phyloP scores from a whole-genome alignment of 345 rosid genomes.

The Bruguiera gymnorhiza region DNA sequence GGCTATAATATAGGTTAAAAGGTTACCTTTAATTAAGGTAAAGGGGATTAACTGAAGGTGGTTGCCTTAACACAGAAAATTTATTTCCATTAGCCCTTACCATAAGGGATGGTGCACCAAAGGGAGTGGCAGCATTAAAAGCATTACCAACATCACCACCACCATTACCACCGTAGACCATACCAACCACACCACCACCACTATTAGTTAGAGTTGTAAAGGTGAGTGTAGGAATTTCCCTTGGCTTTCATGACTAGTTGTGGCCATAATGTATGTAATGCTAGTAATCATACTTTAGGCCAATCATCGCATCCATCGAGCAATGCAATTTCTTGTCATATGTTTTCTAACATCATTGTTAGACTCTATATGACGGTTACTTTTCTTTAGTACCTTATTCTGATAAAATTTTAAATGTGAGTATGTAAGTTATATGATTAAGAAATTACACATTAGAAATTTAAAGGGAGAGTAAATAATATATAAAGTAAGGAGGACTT shows the following conservation, averaged over 20 bases:
- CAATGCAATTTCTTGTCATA: constrained; percentile 99
- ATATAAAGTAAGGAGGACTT: too few species aligned
- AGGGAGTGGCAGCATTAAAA: not conserved
- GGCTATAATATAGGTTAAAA: not conserved
- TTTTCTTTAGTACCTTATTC: constrained; percentile 72
- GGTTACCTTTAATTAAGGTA: constrained; percentile 53
- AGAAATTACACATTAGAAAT: too few species aligned
- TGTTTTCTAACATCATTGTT: constrained; percentile 83
- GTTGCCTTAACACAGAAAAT: constrained; percentile 43
- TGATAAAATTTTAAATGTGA: too few species aligned
- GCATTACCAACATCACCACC: constrained; percentile 20
- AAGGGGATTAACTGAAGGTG: constrained; percentile 59
- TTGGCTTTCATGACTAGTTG: constrained; percentile 99
- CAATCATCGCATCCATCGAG: constrained; percentile 79
- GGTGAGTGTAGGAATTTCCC: constrained; percentile 72
- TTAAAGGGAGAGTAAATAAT: too few species aligned
- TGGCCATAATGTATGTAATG: constrained; percentile 99
- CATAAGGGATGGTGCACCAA: constrained; percentile 28
- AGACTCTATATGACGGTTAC: constrained; percentile 87
- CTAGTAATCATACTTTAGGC: constrained; percentile 83
- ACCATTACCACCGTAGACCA: not conserved
- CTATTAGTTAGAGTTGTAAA: constrained; percentile 17
- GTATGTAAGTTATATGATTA: too few species aligned
- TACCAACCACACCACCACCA: constrained; percentile 7
- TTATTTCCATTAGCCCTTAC: constrained; percentile 35